Base-by-base conservation (phyloP, 768 basidiomycete genomes). In the Collybia nuda region DNA sequence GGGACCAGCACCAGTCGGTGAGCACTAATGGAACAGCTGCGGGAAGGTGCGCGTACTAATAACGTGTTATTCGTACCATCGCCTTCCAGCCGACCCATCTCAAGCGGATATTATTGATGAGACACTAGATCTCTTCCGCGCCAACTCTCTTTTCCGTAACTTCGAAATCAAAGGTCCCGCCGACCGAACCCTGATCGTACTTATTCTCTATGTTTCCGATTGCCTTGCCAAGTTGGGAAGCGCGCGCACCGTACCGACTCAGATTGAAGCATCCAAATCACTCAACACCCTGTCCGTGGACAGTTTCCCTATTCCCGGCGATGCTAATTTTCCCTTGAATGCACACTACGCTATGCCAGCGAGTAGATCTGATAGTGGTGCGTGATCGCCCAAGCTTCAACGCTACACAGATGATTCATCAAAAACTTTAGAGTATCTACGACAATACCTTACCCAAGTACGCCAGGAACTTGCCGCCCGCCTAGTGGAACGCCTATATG, bases 91-190 rank as follows among this genome's bases (percentile, higher is more conserved):
- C 49, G 92, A 96, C 66, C 77, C 84, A 1, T 79, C 82, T 7
- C 73, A 84, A 53, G 80, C 83, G 22, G 97, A 99, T 68, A 93
- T 98, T 59, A 81, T 98, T 57, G 95, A 98, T 70, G 97, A 99
- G 71, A 87, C 93, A 1, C 77, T 99, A 40, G 91, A 96, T 72
- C 84, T 98, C 53, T 99, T 99, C 74, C 90, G 97, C 48, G 95
- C 96, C 63, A 99, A 99, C 72, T 97, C 95, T 32, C 87, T 99
- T 53, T 99, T 99, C 74, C 88, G 97, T 63, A 98, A 98, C 74
- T 99, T 98, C 62, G 97, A 99, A 77, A 98, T 99, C 82, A 96
- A 98, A 67, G 95, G 94, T 15, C 91, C 93, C 48, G 93, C 94
- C 45, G 95, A 97, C 77, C 86, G 95, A 51, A 85, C 93, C 36